Evolutionary conservation across 805 yeast genomes (phyloP).

Genomic region (Komagataella kurtzmanii): DNA sequence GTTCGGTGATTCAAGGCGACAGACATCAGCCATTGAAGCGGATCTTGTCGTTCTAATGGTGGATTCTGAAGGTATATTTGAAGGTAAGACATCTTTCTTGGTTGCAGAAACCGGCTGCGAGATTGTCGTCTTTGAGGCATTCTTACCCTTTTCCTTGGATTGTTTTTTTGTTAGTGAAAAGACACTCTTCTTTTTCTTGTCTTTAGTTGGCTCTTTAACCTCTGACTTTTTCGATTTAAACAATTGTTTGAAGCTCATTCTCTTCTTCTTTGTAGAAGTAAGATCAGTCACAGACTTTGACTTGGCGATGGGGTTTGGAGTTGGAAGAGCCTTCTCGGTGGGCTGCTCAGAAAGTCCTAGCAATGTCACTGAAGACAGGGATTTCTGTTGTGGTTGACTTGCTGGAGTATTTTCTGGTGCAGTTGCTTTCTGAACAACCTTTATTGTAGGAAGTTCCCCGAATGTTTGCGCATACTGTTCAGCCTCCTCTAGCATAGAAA

Average conservation of each 20-base stretch:
- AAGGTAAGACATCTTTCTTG: background rate
- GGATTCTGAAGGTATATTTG: background rate
- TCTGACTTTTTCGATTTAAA: background rate
- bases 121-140: background rate
- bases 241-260: background rate
- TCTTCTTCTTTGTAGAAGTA: background rate
- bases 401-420: background rate
- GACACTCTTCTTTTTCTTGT: background rate
- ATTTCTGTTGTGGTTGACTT: background rate
- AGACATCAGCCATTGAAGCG: background rate
- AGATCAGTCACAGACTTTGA: background rate
- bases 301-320: background rate
- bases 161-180: background rate
- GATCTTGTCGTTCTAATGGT: background rate
- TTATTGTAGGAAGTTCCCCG: background rate
- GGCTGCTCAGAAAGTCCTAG: background rate
- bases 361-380: background rate
- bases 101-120: background rate
- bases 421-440: background rate
- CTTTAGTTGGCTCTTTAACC: background rate
- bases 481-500: background rate
- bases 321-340: background rate
- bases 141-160: background rate
- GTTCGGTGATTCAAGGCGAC: background rate
- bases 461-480: background rate